Evolutionary conservation across 75 land plant species (phyloP).

Genomic region (Sequoia sempervirens): DNA sequence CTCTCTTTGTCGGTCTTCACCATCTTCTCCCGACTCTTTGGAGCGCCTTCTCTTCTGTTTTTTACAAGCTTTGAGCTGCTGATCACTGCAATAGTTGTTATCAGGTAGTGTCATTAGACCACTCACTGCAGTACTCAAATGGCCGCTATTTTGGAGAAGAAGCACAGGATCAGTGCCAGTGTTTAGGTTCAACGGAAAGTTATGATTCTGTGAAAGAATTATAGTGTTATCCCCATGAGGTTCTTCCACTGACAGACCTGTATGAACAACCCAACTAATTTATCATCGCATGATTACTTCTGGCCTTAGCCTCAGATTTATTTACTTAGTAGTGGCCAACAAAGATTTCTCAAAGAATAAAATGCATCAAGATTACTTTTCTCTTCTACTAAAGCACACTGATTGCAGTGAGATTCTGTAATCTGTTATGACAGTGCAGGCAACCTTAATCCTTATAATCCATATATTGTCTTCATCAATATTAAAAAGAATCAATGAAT

Average conservation of each 20-base stretch:
- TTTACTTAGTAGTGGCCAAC: not conserved
- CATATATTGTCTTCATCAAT: not conserved
- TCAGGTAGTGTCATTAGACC: conserved; percentile 28
- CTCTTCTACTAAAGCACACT: not conserved
- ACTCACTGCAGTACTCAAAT: conserved; percentile 2
- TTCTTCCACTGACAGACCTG: conserved; percentile 10
- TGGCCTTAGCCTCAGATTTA: not conserved
- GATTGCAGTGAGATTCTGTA: not conserved
- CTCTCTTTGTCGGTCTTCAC: conserved; percentile 79
- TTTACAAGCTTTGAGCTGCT: conserved; percentile 11
- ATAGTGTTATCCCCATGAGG: conserved; percentile 7
- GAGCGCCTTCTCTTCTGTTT: conserved; percentile 26
- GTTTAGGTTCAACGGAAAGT: conserved; percentile 19
- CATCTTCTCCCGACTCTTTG: conserved; percentile 34
- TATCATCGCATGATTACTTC: not conserved
- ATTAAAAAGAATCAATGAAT: not conserved
- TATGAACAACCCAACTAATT: not conserved
- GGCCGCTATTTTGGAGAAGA: conserved; percentile 5
- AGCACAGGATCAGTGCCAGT: conserved; percentile 6
- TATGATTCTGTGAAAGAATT: conserved; percentile 11
- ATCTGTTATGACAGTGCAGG: not conserved
- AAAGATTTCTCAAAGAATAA: not conserved
- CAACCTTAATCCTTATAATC: not conserved
- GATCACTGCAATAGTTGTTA: conserved; percentile 26
- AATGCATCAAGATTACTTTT: not conserved